phyloP scores from a whole-genome alignment of 2,329 filamentous ascomycete genomes.

The Periconia macrospinosa region DNA sequence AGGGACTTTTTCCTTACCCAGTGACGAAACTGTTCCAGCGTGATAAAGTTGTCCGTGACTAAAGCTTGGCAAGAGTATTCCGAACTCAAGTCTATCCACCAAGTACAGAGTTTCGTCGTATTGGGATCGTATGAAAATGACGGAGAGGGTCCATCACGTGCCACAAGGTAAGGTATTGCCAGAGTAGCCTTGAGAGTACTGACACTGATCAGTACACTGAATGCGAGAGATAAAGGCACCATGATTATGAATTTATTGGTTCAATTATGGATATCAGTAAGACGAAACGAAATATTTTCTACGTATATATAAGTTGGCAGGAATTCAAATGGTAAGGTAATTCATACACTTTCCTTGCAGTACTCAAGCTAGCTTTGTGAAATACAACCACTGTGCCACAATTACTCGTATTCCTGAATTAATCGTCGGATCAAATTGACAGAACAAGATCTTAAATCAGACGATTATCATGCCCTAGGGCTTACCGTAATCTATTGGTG shows the following conservation, averaged over 20 bases:
- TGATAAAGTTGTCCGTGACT: constrained; percentile 2
- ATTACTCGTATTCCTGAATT: too few species aligned
- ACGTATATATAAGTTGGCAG: too few species aligned
- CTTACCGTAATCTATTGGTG: too few species aligned
- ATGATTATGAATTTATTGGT: constrained; percentile 2
- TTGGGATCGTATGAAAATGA: constrained; percentile 6
- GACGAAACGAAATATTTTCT: too few species aligned
- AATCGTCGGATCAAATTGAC: too few species aligned
- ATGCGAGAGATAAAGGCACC: not conserved
- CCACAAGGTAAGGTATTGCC: not conserved
- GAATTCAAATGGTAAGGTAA: too few species aligned
- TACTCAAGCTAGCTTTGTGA: too few species aligned
- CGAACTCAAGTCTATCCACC: constrained; percentile 5
- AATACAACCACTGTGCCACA: too few species aligned
- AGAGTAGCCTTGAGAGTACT: constrained; percentile 2
- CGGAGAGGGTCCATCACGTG: constrained; percentile 3
- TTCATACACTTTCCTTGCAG: too few species aligned
- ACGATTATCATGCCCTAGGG: too few species aligned
- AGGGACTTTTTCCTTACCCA: constrained; percentile 4
- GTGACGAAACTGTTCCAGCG: constrained; percentile 4
- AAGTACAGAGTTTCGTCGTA: constrained; percentile 6
- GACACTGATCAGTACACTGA: not conserved
- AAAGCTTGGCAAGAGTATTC: not conserved
- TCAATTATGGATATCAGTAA: too few species aligned
- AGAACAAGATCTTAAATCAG: too few species aligned